Evolutionary conservation across 257 asterid species (phyloP).

Genomic region (Gynochthodes officinalis): DNA sequence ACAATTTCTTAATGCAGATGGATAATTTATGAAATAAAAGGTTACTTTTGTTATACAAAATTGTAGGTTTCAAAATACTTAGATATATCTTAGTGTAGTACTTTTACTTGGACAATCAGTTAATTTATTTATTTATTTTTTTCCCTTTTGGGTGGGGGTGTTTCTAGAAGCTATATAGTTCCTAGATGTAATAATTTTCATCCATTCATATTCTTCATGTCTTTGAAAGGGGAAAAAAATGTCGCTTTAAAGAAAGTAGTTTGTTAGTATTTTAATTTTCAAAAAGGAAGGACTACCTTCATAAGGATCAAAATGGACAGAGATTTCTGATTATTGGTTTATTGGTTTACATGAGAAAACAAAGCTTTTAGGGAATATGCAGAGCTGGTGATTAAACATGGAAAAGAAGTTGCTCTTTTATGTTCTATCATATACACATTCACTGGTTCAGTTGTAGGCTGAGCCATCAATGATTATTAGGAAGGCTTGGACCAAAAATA

Average conservation of each 20-base stretch:
- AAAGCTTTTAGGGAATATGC: not conserved
- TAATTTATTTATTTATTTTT: not conserved
- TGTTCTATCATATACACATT: not conserved
- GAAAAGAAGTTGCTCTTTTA: not conserved
- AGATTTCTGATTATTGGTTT: not conserved
- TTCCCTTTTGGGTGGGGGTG: no score
- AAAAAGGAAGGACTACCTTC: not conserved
- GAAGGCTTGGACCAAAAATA: not conserved
- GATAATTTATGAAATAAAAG: not conserved
- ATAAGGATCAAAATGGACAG: not conserved
- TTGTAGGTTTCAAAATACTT: not conserved
- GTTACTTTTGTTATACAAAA: no score
- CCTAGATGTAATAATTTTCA: not conserved
- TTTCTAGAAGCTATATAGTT: not conserved
- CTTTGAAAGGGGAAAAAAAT: not conserved
- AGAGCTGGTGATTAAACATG: not conserved
- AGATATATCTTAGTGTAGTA: not conserved
- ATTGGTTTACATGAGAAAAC: not conserved
- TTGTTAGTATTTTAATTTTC: not conserved
- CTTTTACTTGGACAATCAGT: not conserved
- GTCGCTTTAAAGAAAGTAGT: not conserved
- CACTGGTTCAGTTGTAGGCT: no score
- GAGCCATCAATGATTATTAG: not conserved
- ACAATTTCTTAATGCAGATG: not conserved
- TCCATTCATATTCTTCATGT: not conserved